Conservation (phyloP, 148 eudicot species). For the Selenicereus undatus region DNA sequence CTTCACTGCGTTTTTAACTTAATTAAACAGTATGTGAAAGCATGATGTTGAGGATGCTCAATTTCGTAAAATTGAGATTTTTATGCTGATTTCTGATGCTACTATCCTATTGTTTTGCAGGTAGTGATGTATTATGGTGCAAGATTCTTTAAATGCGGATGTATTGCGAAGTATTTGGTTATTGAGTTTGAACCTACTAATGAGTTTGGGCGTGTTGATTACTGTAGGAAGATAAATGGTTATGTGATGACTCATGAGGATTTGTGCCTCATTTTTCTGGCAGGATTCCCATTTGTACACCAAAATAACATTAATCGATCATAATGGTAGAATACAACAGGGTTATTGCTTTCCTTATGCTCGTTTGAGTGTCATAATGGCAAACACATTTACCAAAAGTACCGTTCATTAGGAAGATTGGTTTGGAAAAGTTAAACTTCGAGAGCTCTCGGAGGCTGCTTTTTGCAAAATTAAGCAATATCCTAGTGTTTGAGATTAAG, state of each 20-base stretch:
- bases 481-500: too few species aligned
- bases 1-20: neutral
- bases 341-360: neutral
- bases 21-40: neutral
- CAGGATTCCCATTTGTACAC: conserved; percentile 22
- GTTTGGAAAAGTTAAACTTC: neutral
- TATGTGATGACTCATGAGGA: neutral
- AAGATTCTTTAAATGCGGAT: conserved; percentile 6
- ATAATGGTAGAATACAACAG: neutral
- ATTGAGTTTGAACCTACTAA: neutral
- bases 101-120: conserved; percentile 1
- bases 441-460: neutral
- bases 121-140: conserved; percentile 8
- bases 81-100: neutral
- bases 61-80: neutral
- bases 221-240: neutral
- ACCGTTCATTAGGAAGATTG: too few species aligned
- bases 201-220: neutral
- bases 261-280: conserved; percentile 6
- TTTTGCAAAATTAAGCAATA: neutral
- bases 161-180: conserved; percentile 8
- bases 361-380: neutral
- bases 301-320: conserved; percentile 2
- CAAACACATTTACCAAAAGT: too few species aligned
- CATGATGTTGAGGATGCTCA: neutral